These are phyloP conservation scores for Globisporangium recalcitrans DNA, from an alignment of 352 stramenopile species.

Conservation along the genomic window DNA sequence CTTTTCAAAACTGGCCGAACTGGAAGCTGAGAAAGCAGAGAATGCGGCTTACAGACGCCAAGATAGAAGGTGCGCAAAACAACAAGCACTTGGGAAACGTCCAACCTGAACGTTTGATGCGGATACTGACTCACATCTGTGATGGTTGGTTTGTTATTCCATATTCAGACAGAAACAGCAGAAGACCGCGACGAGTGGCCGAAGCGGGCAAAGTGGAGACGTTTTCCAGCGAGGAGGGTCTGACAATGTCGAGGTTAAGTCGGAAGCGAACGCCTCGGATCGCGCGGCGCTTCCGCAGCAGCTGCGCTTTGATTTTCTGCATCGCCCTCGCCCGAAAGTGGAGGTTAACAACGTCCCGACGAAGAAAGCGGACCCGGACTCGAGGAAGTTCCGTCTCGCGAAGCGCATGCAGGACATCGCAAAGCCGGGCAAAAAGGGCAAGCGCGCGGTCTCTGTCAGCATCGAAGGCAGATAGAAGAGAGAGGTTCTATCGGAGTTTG, in stretches of 20 bases:
- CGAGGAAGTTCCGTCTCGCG: constrained; percentile 71
- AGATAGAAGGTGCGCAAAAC: constrained; percentile 25
- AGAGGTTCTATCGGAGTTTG: neutral
- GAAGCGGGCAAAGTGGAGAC: constrained; percentile 31
- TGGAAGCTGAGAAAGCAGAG: constrained; percentile 83
- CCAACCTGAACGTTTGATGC: neutral
- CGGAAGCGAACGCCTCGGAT: constrained; percentile 41
- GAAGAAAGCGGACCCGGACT: constrained; percentile 70
- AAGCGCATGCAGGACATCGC: constrained; percentile 88
- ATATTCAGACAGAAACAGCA: constrained; percentile 34
- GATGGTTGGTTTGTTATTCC: neutral
- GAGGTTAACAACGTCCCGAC: constrained; percentile 52
- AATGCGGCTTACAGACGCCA: constrained; percentile 67
- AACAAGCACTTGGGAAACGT: neutral
- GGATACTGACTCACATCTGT: neutral
- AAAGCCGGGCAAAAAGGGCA: constrained; percentile 67
- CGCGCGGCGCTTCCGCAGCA: constrained; percentile 67
- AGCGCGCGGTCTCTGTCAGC: constrained; percentile 67
- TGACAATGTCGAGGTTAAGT: constrained; percentile 30
- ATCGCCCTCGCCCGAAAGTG: constrained; percentile 78
- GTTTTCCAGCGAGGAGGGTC: constrained; percentile 37
- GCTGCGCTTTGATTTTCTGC: constrained; percentile 78
- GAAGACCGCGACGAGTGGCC: constrained; percentile 25
- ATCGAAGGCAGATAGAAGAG: constrained; percentile 73
- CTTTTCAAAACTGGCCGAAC: constrained; percentile 79